Evolutionary conservation across 2,329 filamentous ascomycete genomes (phyloP).

Genomic region (Aspergillus aculeatus): DNA sequence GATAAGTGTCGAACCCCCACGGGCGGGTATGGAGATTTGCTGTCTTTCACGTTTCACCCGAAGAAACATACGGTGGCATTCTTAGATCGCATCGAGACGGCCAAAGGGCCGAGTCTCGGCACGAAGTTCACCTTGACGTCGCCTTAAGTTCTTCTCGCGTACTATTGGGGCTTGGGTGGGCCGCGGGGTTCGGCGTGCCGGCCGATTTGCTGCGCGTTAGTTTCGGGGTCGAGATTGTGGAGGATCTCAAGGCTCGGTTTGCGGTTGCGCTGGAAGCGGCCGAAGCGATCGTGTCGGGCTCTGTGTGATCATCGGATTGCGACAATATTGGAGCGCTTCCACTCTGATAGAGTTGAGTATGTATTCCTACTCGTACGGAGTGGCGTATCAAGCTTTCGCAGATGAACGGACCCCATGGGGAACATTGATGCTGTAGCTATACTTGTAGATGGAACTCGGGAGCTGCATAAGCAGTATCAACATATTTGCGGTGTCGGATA

Average conservation of each 20-base stretch:
- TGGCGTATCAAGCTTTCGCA: too few species aligned
- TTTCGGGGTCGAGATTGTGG: not conserved
- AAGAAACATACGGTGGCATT: not conserved
- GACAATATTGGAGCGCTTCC: too few species aligned
- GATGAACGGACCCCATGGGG: too few species aligned
- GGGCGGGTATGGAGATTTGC: conserved; percentile 1
- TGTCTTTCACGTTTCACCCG: not conserved
- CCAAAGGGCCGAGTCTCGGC: conserved; percentile 3
- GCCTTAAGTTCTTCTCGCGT: not conserved
- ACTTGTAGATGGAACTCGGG: too few species aligned
- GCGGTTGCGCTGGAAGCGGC: not conserved
- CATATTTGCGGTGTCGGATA: too few species aligned
- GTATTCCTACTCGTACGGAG: too few species aligned
- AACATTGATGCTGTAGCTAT: too few species aligned
- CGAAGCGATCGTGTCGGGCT: not conserved
- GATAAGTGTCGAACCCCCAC: not conserved
- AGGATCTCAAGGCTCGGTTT: not conserved
- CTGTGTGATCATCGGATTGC: too few species aligned
- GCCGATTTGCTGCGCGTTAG: conserved; percentile 4
- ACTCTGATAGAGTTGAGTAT: too few species aligned
- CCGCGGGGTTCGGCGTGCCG: not conserved
- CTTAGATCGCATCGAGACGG: not conserved
- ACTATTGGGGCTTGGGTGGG: conserved; percentile 3
- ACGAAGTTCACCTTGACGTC: not conserved
- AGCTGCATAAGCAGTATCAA: too few species aligned